phyloP scores from a whole-genome alignment of 2,329 filamentous ascomycete species.

The Triangularia setosa region DNA sequence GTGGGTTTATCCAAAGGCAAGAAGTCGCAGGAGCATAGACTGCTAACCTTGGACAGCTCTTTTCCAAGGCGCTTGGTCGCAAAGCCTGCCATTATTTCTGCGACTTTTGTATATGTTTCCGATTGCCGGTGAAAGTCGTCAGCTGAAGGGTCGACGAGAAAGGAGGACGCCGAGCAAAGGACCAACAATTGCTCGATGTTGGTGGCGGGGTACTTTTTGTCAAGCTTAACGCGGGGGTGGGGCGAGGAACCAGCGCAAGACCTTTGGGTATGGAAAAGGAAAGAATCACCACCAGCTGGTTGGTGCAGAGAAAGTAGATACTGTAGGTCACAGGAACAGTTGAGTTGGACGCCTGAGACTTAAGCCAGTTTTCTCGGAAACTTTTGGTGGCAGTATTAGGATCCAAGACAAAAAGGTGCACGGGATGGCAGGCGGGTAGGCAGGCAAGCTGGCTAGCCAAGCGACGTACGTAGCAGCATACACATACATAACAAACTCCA shows the following conservation, averaged over 20 bases:
- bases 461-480: background rate
- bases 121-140: background rate
- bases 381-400: background rate
- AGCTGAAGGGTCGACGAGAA: background rate
- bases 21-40: constrained; percentile 33
- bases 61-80: constrained; percentile 5
- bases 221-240: constrained; percentile 4
- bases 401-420: background rate
- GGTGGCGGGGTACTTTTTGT: background rate
- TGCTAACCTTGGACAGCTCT: constrained; percentile 4
- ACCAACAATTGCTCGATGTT: background rate
- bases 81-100: constrained; percentile 16
- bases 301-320: background rate
- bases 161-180: background rate
- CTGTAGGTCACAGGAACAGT: background rate
- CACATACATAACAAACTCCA: background rate
- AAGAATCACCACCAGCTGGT: background rate
- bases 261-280: background rate
- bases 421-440: background rate
- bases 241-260: background rate
- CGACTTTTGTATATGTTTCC: background rate
- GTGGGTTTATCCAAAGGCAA: background rate
- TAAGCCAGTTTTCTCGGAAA: background rate
- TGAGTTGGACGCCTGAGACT: background rate
- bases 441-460: background rate